Percentiles rank a stretch among this genome's conserved stretches.
These are phyloP conservation scores for Diplogelasinospora grovesii DNA, from an alignment of 495 filamentous ascomycete species.

Conservation along the genomic window DNA sequence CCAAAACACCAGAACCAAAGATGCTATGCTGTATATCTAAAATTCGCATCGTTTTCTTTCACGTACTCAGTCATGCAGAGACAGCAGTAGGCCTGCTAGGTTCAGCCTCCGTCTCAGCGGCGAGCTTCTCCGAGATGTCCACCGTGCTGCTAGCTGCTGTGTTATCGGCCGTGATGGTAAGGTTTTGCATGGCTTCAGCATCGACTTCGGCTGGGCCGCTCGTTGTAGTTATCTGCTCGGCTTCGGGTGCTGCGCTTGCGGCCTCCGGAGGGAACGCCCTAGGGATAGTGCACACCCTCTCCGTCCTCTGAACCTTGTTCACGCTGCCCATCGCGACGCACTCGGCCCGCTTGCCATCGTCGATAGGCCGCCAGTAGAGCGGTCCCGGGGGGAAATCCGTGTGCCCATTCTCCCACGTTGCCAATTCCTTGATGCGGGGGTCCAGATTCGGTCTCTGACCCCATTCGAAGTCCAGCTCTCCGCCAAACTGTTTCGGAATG, in stretches of 20 bases:
- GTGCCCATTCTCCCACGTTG: constrained; percentile 41
- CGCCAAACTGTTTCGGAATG: constrained; percentile 80
- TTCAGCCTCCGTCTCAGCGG: constrained; percentile 4
- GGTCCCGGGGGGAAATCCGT: constrained; percentile 43
- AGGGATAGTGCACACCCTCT: constrained; percentile 39
- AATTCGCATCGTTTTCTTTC: no score
- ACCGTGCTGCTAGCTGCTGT: background rate
- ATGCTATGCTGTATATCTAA: no score
- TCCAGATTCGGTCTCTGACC: constrained; percentile 67
- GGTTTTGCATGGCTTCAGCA: constrained; percentile 11
- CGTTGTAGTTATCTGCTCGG: constrained; percentile 6
- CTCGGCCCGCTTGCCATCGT: constrained; percentile 35
- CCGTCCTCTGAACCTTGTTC: constrained; percentile 26
- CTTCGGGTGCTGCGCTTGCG: constrained; percentile 7
- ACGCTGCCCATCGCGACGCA: constrained; percentile 40
- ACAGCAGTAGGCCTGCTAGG: constrained; percentile 1
- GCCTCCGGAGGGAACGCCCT: constrained; percentile 21
- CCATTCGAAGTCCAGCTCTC: constrained; percentile 72
- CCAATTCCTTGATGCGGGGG: constrained; percentile 44
- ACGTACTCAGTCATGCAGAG: constrained; percentile 1
- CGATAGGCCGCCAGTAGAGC: constrained; percentile 39
- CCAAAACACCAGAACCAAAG: no score
- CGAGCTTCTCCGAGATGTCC: constrained; percentile 21
- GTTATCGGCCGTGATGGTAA: constrained; percentile 11
- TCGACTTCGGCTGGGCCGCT: constrained; percentile 3